Conservation (phyloP, 345 rosid species). For the Lepidium aucheri region DNA sequence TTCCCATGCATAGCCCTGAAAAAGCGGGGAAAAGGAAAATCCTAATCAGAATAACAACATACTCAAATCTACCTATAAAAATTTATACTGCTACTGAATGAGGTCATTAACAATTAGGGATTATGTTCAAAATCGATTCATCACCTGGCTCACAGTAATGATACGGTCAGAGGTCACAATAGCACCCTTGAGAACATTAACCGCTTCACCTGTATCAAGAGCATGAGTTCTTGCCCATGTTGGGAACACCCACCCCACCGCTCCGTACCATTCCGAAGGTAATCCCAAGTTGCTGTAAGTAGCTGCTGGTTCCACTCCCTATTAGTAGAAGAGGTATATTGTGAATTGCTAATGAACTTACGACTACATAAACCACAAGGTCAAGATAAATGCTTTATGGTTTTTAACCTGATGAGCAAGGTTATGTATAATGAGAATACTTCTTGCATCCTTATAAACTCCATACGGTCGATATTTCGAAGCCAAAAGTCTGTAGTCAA, state of each 20-base stretch:
- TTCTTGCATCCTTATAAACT: constrained; percentile 84
- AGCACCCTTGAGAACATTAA: constrained; percentile 93
- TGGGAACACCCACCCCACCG: constrained; percentile 92
- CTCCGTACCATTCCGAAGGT: constrained; percentile 85
- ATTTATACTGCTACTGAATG: neutral
- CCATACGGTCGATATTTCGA: constrained; percentile 78
- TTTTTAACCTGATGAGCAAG: constrained; percentile 81
- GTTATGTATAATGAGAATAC: constrained; percentile 78
- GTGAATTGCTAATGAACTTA: neutral
- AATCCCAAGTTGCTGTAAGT: constrained; percentile 66
- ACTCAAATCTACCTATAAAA: too few relatives aligned
- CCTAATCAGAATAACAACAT: neutral
- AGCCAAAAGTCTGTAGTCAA: constrained; percentile 65
- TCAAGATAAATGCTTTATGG: neutral
- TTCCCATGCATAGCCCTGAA: constrained; percentile 96
- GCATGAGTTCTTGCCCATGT: constrained; percentile 98
- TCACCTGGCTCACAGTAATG: constrained; percentile 92
- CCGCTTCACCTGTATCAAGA: constrained; percentile 98
- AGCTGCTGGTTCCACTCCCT: constrained; percentile 96
- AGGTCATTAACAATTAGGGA: neutral
- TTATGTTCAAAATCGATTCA: neutral
- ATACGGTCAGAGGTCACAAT: constrained; percentile 86
- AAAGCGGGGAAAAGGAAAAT: neutral
- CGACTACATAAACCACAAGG: neutral
- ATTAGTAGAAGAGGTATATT: neutral